phyloP scores from a whole-genome alignment of 2,329 filamentous ascomycete species.

The Aspergillus pseudoglaucus region DNA sequence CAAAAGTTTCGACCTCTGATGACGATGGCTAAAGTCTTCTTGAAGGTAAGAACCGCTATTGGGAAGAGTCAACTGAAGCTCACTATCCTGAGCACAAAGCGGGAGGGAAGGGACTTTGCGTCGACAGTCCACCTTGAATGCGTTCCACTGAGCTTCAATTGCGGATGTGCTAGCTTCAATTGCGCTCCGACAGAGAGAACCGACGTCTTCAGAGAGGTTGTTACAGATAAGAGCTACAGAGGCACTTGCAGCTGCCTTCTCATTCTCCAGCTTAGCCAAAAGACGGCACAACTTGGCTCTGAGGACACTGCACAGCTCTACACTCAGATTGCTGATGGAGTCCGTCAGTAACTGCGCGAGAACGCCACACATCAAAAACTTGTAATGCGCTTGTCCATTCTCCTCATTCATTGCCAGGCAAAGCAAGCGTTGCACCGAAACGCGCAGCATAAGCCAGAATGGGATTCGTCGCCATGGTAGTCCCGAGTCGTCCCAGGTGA shows the following conservation, averaged over 20 bases:
- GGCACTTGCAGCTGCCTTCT: constrained; percentile 19
- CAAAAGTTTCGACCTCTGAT: not conserved
- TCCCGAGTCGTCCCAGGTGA: constrained; percentile 43
- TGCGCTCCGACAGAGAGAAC: constrained; percentile 19
- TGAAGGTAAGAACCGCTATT: constrained; percentile 36
- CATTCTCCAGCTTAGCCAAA: constrained; percentile 51
- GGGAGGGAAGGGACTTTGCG: constrained; percentile 42
- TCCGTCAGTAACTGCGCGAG: constrained; percentile 45
- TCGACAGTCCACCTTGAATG: constrained; percentile 32
- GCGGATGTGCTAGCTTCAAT: constrained; percentile 24
- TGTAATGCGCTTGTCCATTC: constrained; percentile 48
- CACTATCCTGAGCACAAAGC: constrained; percentile 22
- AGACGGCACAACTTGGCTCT: constrained; percentile 52
- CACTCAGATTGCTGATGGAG: constrained; percentile 15
- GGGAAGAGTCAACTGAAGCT: constrained; percentile 33
- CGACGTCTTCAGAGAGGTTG: constrained; percentile 22
- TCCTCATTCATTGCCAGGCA: constrained; percentile 34
- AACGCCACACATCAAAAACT: constrained; percentile 49
- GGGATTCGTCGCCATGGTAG: constrained; percentile 58
- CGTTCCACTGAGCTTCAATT: constrained; percentile 34
- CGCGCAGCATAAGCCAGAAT: constrained; percentile 57
- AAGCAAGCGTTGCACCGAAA: constrained; percentile 51
- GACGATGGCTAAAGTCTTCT: constrained; percentile 2
- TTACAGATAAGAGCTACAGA: constrained; percentile 13
- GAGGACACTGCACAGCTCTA: constrained; percentile 37